Evolutionary conservation across 1,284 basidiomycete species (phyloP).

Genomic region (Ustilago trichophora): DNA sequence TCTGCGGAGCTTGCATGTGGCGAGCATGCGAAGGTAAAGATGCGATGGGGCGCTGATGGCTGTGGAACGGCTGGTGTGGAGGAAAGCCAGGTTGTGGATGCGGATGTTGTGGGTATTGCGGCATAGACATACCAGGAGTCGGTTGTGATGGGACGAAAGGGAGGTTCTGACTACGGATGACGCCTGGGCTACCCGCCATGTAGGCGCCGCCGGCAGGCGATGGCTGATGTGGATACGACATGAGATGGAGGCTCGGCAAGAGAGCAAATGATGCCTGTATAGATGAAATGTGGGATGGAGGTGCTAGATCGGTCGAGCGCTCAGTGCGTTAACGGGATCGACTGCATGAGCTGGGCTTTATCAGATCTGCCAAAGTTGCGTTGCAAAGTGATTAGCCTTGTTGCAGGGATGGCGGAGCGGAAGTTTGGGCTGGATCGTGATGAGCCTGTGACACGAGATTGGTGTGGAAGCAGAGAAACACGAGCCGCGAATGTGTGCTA

Average conservation of each 20-base stretch:
- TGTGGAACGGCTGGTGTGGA: constrained; percentile 12
- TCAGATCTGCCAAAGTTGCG: too few relatives aligned
- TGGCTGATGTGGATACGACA: constrained; percentile 32
- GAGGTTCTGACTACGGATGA: constrained; percentile 32
- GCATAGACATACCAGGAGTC: constrained; percentile 3
- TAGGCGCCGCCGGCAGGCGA: constrained; percentile 26
- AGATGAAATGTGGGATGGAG: constrained; percentile 37
- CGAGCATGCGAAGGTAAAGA: constrained; percentile 24
- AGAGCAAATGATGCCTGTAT: constrained; percentile 4
- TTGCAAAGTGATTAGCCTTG: neutral
- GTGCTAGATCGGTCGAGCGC: neutral
- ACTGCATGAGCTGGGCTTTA: neutral
- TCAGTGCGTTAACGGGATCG: neutral
- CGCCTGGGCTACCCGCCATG: constrained; percentile 10
- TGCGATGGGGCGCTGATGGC: constrained; percentile 22
- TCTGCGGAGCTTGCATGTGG: constrained; percentile 19
- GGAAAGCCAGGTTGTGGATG: constrained; percentile 24
- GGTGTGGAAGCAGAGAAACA: too few relatives aligned
- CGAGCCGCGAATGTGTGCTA: too few relatives aligned
- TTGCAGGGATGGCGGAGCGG: too few relatives aligned
- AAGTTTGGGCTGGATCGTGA: too few relatives aligned
- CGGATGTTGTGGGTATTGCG: constrained; percentile 15
- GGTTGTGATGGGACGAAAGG: constrained; percentile 21
- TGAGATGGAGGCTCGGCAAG: constrained; percentile 12
- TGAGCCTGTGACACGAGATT: too few relatives aligned